Evolutionary conservation across 257 asterid species (phyloP).

Genomic region (Primulina huaijiensis): DNA sequence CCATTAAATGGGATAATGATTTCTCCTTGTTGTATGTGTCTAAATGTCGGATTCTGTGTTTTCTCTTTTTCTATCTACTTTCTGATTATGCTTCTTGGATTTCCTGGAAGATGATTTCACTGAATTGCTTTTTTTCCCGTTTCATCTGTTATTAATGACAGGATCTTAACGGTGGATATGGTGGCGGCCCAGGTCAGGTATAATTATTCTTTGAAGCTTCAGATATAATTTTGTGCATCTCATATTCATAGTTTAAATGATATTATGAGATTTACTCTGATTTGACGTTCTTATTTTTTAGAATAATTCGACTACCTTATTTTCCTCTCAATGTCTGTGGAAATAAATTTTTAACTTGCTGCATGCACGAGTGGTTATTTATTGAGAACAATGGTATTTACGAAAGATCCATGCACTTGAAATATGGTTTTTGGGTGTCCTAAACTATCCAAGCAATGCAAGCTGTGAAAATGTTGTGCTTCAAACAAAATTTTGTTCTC

Average conservation of each 20-base stretch:
- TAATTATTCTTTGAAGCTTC: conserved; percentile 22
- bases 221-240: not conserved
- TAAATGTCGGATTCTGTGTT: not conserved
- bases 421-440: not conserved
- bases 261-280: not conserved
- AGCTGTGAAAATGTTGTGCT: not conserved
- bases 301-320: not conserved
- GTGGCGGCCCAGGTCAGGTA: conserved; percentile 99
- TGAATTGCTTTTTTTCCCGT: conserved; percentile 14
- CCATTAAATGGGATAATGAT: not conserved
- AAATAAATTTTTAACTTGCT: not conserved
- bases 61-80: not conserved
- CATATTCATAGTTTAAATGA: not conserved
- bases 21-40: not conserved
- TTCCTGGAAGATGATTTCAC: not conserved
- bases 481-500: not conserved
- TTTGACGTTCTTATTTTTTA: not conserved
- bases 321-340: not conserved
- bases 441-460: not conserved
- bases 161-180: conserved; percentile 94
- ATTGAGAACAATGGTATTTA: not conserved
- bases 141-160: conserved; percentile 32
- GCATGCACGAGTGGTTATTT: not conserved
- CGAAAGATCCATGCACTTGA: conserved; percentile 3
- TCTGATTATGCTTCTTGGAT: not conserved